Conservation (phyloP, 345 rosid genomes). For the Leavenworthia alabamica region DNA sequence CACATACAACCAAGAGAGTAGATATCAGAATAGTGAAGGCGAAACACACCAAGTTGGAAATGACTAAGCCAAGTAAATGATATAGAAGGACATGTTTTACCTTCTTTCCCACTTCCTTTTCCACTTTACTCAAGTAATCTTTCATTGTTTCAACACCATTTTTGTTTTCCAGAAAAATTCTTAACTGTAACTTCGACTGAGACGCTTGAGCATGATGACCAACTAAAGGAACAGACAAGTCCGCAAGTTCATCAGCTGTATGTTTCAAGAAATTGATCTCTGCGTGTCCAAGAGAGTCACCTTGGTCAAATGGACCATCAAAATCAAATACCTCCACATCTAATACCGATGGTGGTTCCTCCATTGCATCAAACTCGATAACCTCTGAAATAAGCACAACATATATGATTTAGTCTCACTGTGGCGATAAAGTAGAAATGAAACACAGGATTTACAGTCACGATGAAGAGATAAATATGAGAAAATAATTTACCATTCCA, state of each 20-base stretch:
- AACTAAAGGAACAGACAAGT: slow-evolving; percentile 68
- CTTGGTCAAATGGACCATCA: slow-evolving; percentile 88
- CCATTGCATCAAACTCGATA: slow-evolving; percentile 91
- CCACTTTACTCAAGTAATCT: slow-evolving; percentile 73
- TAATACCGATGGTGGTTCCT: slow-evolving; percentile 86
- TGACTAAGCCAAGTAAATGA: neutral
- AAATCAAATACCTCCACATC: slow-evolving; percentile 87
- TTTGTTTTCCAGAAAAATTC: slow-evolving; percentile 73
- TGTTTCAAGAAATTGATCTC: slow-evolving; percentile 82
- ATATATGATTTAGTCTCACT: neutral
- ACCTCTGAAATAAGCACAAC: slow-evolving; percentile 50
- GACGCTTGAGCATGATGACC: slow-evolving; percentile 82
- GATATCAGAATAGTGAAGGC: slow-evolving; percentile 7
- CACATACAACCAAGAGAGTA: neutral
- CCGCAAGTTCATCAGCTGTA: slow-evolving; percentile 62
- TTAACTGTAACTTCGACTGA: slow-evolving; percentile 67
- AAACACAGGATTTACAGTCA: neutral
- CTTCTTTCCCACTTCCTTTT: slow-evolving; percentile 94
- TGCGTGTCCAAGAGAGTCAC: slow-evolving; percentile 77
- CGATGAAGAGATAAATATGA: neutral
- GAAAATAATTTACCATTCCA: slow-evolving; percentile 63
- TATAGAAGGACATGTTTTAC: slow-evolving; percentile 31
- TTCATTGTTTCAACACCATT: slow-evolving; percentile 69
- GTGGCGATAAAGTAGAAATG: neutral
- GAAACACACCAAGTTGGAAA: neutral